Percentiles rank a stretch among this genome's conserved stretches.
These are phyloP conservation scores for Cephaloascus fragrans DNA, from an alignment of 805 yeast genomes.

Conservation along the genomic window DNA sequence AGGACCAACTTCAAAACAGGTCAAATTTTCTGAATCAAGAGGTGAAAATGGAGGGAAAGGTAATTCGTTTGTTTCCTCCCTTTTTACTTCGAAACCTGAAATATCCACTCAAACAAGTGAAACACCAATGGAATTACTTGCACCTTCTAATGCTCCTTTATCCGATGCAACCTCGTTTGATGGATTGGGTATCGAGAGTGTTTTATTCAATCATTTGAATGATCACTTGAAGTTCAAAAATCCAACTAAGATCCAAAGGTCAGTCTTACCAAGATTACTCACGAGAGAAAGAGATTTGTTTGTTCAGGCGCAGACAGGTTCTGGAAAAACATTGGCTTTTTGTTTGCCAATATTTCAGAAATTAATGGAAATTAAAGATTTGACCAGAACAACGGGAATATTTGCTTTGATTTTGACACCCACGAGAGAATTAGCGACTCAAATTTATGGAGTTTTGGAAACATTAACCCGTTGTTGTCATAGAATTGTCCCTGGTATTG, in stretches of 20 bases:
- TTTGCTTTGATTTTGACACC: slow-evolving; percentile 89
- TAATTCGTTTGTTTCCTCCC: slow-evolving; percentile 72
- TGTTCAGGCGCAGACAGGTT: slow-evolving; percentile 96
- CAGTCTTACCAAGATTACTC: slow-evolving; percentile 59
- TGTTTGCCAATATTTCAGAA: slow-evolving; percentile 73
- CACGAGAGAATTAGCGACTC: slow-evolving; percentile 90
- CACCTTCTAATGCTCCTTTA: slow-evolving; percentile 84
- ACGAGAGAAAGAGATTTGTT: slow-evolving; percentile 55
- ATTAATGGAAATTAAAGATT: slow-evolving; percentile 44
- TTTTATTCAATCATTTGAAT: slow-evolving; percentile 42
- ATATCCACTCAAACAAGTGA: slow-evolving; percentile 29
- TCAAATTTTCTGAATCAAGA: slow-evolving; percentile 34
- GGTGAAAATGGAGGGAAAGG: slow-evolving; percentile 47
- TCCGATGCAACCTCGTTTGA: slow-evolving; percentile 58
- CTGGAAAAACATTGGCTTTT: slow-evolving; percentile 92
- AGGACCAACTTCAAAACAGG: slow-evolving; percentile 20
- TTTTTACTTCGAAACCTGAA: slow-evolving; percentile 66
- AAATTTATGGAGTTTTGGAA: slow-evolving; percentile 76
- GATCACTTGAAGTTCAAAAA: slow-evolving; percentile 43
- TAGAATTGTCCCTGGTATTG: slow-evolving; percentile 88
- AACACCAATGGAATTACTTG: slow-evolving; percentile 14
- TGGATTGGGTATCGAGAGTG: slow-evolving; percentile 57
- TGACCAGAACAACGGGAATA: slow-evolving; percentile 64
- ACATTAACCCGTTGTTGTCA: slow-evolving; percentile 67
- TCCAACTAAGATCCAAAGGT: slow-evolving; percentile 85